These are phyloP conservation scores for Lachancea sp. DNA, from an alignment of 805 yeast species.

Conservation along the genomic window DNA sequence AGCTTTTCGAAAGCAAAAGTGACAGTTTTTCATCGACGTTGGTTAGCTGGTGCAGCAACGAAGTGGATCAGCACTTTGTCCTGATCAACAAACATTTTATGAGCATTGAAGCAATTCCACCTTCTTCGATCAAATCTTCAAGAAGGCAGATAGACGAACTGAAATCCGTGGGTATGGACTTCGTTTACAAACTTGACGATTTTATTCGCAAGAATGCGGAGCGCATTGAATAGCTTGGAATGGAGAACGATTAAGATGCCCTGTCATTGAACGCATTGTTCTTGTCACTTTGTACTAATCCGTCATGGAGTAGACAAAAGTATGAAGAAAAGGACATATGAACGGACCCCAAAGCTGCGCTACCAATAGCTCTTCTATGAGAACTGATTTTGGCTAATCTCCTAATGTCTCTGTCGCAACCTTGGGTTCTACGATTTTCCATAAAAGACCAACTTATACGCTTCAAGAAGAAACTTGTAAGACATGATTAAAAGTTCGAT, in stretches of 20 bases:
- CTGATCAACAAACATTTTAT: conserved; percentile 61
- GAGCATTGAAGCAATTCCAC: conserved; percentile 50
- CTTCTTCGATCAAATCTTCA: conserved; percentile 50
- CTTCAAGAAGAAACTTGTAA: too few species aligned
- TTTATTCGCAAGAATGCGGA: conserved; percentile 25
- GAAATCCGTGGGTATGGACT: conserved; percentile 61
- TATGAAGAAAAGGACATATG: too few species aligned
- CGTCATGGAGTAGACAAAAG: background rate
- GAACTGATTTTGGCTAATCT: too few species aligned
- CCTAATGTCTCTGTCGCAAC: too few species aligned
- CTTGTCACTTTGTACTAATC: background rate
- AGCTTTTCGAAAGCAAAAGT: conserved; percentile 39
- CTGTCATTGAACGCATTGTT: too few species aligned
- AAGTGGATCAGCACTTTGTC: conserved; percentile 52
- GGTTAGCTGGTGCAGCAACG: conserved; percentile 71
- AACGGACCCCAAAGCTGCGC: too few species aligned
- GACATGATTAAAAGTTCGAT: too few species aligned
- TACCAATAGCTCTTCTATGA: too few species aligned
- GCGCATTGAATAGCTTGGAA: conserved; percentile 1
- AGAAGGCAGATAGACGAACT: conserved; percentile 56
- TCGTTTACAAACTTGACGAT: conserved; percentile 58
- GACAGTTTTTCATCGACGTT: conserved; percentile 45
- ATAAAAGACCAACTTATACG: too few species aligned
- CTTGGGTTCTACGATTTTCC: too few species aligned
- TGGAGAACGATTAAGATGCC: too few species aligned